Evolutionary conservation across 2,329 filamentous ascomycete genomes (phyloP).

Genomic region (Aspergillus spinulosporus): DNA sequence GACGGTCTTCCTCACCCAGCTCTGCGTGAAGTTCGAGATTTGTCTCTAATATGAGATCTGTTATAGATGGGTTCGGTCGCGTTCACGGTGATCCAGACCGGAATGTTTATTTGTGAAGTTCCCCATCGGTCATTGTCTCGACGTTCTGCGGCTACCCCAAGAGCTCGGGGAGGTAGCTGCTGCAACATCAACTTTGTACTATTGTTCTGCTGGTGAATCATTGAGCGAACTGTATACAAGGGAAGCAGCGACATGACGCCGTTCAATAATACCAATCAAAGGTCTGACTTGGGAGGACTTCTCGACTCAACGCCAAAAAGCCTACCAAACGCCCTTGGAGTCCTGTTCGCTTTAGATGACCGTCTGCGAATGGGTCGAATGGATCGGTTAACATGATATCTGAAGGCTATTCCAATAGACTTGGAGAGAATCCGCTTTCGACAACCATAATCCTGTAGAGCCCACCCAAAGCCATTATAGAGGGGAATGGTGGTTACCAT

Average conservation of each 20-base stretch:
- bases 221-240: too few species aligned
- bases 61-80: too few species aligned
- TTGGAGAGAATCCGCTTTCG: too few species aligned
- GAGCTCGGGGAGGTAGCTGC: not conserved
- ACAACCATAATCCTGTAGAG: too few species aligned
- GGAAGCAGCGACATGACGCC: too few species aligned
- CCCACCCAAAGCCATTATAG: too few species aligned
- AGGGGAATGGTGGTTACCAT: too few species aligned
- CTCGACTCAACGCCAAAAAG: not conserved
- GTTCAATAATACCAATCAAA: not conserved
- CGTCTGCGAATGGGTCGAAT: not conserved
- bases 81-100: not conserved
- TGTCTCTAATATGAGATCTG: too few species aligned
- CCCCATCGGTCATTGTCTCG: not conserved
- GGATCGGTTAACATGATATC: not conserved
- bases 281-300: not conserved
- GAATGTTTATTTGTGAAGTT: not conserved
- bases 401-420: too few species aligned
- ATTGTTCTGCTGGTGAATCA: too few species aligned
- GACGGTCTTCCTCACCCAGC: too few species aligned
- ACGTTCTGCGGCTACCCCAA: not conserved
- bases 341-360: not conserved
- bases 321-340: not conserved
- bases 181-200: not conserved
- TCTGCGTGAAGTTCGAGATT: too few species aligned